Evolutionary conservation across 1,284 basidiomycete genomes (phyloP), one percentile per base, ranked within the genome.

Genomic region (Clitocybe nebularis): DNA sequence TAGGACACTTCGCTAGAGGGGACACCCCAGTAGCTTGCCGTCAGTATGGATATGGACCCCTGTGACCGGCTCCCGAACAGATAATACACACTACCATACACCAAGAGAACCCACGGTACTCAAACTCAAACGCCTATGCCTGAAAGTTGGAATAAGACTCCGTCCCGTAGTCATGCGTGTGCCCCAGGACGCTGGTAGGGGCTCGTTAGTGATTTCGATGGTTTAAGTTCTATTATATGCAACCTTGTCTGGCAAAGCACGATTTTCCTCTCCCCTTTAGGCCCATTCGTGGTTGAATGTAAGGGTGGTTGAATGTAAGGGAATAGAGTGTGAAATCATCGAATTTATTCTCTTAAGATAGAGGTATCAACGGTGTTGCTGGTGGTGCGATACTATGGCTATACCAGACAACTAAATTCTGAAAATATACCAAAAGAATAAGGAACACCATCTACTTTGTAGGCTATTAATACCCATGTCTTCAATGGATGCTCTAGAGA

Each of bases 101-200:
- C n/a, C n/a, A n/a, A n/a, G n/a, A n/a, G n/a, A n/a, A n/a, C n/a
- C n/a, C n/a, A n/a, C n/a, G n/a, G n/a, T n/a, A n/a, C n/a, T n/a
- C n/a, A n/a, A n/a, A n/a, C n/a, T n/a, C n/a, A n/a, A n/a, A n/a
- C n/a, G n/a, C n/a, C n/a, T 95, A 94, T 32, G 88, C 88, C 56
- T 79, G 61, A 72, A 93, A 93, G 47, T 67, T 64, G 46, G 80
- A 54, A 63, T 95, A 87, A 48, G 62, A 68, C 65, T 95, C 92
- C 37, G 93, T 94, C 44, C 92, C 90, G 61, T 89, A 86, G 69
- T 93, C 93, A 69, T 90, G 85, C 7, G 89, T 92, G 38, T 94
- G 76, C 64, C 94, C 91, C 46, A 94, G 79, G 43, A 93, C 70
- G 42, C 85, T 84, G 79, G 52, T n/a, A 36, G 11, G 16, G 5